Conservation (phyloP, 2,329 filamentous ascomycete species). For the Penicillium hordei region DNA sequence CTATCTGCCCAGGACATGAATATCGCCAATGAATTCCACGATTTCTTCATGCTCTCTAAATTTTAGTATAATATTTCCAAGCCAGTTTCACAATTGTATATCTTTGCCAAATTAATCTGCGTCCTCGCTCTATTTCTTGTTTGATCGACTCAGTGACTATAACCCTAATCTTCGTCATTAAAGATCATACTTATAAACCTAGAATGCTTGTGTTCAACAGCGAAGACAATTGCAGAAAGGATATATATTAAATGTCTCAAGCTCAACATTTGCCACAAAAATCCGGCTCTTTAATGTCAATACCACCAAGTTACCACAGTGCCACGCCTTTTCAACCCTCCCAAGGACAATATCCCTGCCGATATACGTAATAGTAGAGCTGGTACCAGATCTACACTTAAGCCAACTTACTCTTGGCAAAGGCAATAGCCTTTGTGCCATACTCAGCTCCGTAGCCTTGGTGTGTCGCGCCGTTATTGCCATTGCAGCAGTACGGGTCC, state of each 20-base stretch:
- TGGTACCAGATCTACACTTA: not conserved
- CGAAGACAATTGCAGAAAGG: not conserved
- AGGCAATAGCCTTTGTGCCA: constrained; percentile 58
- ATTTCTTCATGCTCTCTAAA: not conserved
- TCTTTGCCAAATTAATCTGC: not conserved
- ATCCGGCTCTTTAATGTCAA: too few species aligned
- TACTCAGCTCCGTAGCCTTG: constrained; percentile 64
- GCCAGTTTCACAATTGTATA: not conserved
- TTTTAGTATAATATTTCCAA: not conserved
- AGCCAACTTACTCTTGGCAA: constrained; percentile 51
- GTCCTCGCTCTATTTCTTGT: not conserved
- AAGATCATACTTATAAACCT: not conserved
- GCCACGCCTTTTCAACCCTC: not conserved
- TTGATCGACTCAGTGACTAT: not conserved
- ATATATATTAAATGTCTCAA: not conserved
- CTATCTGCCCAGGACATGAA: not conserved
- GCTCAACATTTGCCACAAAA: not conserved
- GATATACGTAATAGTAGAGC: not conserved
- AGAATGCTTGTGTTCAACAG: not conserved
- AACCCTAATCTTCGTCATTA: not conserved
- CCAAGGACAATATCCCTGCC: not conserved
- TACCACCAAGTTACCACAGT: not conserved
- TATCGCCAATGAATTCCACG: not conserved
- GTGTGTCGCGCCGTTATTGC: constrained; percentile 60
- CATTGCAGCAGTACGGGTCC: constrained; percentile 67